phyloP scores from a whole-genome alignment of 768 basidiomycete genomes.

The Roridomyces roridus region DNA sequence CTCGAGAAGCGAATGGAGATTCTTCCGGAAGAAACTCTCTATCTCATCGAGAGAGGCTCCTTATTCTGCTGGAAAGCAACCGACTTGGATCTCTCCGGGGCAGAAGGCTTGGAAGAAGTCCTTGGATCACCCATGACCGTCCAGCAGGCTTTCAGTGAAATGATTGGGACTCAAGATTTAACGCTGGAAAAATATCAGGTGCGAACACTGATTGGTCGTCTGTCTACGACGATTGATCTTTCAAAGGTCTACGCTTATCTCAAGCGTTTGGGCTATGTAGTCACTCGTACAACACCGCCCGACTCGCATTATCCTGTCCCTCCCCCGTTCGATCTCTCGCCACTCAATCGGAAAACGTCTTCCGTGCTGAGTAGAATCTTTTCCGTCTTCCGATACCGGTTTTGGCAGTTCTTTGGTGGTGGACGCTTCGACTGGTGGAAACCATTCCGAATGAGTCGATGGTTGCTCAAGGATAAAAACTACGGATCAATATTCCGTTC shows the following conservation, averaged over 20 bases:
- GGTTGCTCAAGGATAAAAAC: constrained; percentile 56
- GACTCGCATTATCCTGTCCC: constrained; percentile 58
- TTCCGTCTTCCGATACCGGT: constrained; percentile 39
- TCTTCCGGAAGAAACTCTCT: constrained; percentile 94
- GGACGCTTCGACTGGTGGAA: constrained; percentile 71
- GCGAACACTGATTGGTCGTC: constrained; percentile 20
- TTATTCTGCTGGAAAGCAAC: constrained; percentile 81
- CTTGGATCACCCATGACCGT: constrained; percentile 84
- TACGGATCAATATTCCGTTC: constrained; percentile 71
- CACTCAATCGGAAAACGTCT: constrained; percentile 12
- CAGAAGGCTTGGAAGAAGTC: constrained; percentile 43
- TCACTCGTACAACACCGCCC: constrained; percentile 77
- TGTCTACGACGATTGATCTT: constrained; percentile 3
- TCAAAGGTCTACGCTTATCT: constrained; percentile 91
- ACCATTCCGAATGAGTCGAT: constrained; percentile 55
- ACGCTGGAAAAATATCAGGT: constrained; percentile 92
- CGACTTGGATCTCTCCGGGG: constrained; percentile 36
- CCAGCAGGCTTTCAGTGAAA: constrained; percentile 86
- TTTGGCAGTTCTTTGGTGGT: constrained; percentile 37
- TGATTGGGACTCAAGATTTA: constrained; percentile 81
- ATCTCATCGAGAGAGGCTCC: constrained; percentile 89
- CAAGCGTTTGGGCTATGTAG: constrained; percentile 88
- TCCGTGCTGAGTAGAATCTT: constrained; percentile 43
- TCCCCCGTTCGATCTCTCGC: constrained; percentile 36
- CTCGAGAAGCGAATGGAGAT: constrained; percentile 77